Evolutionary conservation across 768 basidiomycete genomes (phyloP).

Genomic region (Podaxis mareebaensis): DNA sequence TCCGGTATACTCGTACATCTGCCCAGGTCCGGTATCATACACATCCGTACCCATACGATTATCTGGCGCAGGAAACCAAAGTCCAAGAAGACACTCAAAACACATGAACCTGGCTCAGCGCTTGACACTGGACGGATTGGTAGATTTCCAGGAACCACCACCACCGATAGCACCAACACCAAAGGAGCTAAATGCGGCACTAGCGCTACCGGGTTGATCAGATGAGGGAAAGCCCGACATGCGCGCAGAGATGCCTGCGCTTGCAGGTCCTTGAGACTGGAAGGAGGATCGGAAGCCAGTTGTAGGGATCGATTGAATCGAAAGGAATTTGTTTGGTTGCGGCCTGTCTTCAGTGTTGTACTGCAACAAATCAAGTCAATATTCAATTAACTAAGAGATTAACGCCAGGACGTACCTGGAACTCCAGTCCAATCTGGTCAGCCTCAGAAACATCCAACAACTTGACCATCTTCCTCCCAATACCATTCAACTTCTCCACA

Average conservation of each 20-base stretch:
- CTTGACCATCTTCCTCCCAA: constrained; percentile 83
- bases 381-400: constrained; percentile 21
- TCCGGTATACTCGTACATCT: not conserved
- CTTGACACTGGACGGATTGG: constrained; percentile 5
- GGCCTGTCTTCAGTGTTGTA: constrained; percentile 90
- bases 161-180: constrained; percentile 27
- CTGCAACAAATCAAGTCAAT: constrained; percentile 33
- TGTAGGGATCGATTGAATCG: constrained; percentile 69
- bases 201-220: constrained; percentile 23
- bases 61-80: not conserved
- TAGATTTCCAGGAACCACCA: constrained; percentile 26
- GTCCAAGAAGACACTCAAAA: not conserved
- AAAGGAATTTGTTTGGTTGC: constrained; percentile 76
- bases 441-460: constrained; percentile 82
- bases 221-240: constrained; percentile 20
- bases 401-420: constrained; percentile 60
- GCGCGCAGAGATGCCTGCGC: constrained; percentile 27
- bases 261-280: constrained; percentile 30
- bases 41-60: not conserved
- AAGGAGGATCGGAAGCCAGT: constrained; percentile 72
- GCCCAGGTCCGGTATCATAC: not conserved
- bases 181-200: constrained; percentile 34
- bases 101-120: not conserved
- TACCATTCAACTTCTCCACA: constrained; percentile 78
- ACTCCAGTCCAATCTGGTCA: constrained; percentile 85